phyloP scores from a whole-genome alignment of 164 flowering plant genomes.

The Brasenia schreberi region DNA sequence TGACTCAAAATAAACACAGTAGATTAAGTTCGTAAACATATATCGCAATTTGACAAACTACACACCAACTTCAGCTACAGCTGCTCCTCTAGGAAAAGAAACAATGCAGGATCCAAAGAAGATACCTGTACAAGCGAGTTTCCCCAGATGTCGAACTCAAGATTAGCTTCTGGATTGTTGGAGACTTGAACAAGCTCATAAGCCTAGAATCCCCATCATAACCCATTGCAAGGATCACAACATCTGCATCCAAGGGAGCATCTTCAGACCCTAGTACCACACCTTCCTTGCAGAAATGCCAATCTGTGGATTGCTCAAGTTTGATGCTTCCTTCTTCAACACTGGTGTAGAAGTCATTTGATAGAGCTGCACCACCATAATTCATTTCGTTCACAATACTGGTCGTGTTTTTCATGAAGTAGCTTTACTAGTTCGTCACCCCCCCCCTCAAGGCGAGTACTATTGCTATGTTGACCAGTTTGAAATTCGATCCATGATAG shows the following conservation, averaged over 20 bases:
- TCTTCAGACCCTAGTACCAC: not conserved
- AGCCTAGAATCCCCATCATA: slow-evolving; percentile 45
- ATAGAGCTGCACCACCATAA: not conserved
- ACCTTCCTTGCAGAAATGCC: not conserved
- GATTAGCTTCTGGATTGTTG: slow-evolving; percentile 20
- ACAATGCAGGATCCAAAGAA: not conserved
- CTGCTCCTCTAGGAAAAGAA: not conserved
- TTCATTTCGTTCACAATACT: not conserved
- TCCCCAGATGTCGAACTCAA: slow-evolving; percentile 18
- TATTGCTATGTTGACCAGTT: too few relatives aligned
- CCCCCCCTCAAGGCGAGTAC: too few relatives aligned
- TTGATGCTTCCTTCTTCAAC: not conserved
- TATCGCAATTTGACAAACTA: too few relatives aligned
- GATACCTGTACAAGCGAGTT: slow-evolving; percentile 46
- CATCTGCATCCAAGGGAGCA: slow-evolving; percentile 4
- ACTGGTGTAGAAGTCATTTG: not conserved
- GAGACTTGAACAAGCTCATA: slow-evolving; percentile 29
- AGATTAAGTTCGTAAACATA: too few relatives aligned
- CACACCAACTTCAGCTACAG: too few relatives aligned
- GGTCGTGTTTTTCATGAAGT: not conserved
- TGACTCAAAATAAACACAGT: too few relatives aligned
- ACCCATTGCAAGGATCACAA: slow-evolving; percentile 59
- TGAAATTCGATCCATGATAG: too few relatives aligned
- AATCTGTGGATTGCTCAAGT: not conserved
- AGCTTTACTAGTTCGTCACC: not conserved